phyloP scores from a whole-genome alignment of 2,329 filamentous ascomycete genomes.

The Mycosphaerella sp. region DNA sequence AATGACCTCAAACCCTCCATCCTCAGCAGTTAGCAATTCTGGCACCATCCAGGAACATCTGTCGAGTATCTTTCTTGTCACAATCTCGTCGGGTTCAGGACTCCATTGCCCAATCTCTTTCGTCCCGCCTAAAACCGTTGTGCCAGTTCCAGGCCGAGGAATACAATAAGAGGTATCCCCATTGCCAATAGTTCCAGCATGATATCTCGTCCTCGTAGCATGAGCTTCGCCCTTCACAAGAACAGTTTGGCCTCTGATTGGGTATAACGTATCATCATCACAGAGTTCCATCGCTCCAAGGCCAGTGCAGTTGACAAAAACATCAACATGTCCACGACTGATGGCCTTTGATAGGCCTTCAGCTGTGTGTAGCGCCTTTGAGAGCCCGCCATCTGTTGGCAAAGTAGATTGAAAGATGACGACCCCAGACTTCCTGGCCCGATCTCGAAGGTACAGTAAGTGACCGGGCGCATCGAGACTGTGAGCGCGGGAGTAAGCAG shows the following conservation, averaged over 20 bases:
- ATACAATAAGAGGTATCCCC: slow-evolving; percentile 38
- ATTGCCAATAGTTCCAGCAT: slow-evolving; percentile 25
- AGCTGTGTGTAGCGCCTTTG: slow-evolving; percentile 28
- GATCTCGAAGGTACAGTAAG: slow-evolving; percentile 34
- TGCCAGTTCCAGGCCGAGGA: slow-evolving; percentile 38
- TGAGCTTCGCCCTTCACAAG: slow-evolving; percentile 40
- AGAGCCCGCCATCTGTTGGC: slow-evolving; percentile 28
- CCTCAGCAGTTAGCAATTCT: slow-evolving; percentile 32
- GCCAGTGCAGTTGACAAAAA: slow-evolving; percentile 42
- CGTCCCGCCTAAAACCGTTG: slow-evolving; percentile 43
- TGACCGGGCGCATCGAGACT: slow-evolving; percentile 37
- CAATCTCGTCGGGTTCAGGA: slow-evolving; percentile 29
- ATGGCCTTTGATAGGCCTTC: slow-evolving; percentile 19
- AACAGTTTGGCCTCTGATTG: slow-evolving; percentile 44
- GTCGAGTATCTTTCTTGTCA: slow-evolving; percentile 36
- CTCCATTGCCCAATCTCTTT: slow-evolving; percentile 38
- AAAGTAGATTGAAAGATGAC: slow-evolving; percentile 29
- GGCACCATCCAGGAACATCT: slow-evolving; percentile 34
- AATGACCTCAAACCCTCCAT: slow-evolving; percentile 40
- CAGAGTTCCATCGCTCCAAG: slow-evolving; percentile 38
- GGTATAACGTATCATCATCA: slow-evolving; percentile 34
- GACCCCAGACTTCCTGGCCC: slow-evolving; percentile 27
- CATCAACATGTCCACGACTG: slow-evolving; percentile 18
- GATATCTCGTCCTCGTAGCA: slow-evolving; percentile 27
- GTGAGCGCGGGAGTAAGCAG: slow-evolving; percentile 33